A percentile compares a stretch with the other conserved stretches of the same genome.
Conservation (phyloP, 495 filamentous ascomycete species). For the Thozetella sp. region DNA sequence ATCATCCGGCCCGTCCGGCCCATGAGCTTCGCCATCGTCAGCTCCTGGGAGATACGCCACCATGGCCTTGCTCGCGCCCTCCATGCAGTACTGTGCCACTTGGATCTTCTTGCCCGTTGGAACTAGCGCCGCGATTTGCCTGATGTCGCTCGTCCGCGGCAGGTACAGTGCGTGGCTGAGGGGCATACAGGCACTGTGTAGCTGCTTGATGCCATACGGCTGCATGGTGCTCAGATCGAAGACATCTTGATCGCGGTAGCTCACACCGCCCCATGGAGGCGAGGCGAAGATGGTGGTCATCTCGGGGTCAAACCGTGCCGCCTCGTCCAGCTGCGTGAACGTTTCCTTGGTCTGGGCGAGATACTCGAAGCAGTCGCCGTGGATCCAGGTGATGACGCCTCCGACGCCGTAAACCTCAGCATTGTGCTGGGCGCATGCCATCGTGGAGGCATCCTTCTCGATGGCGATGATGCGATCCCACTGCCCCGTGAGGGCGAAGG, state of each 20-base stretch:
- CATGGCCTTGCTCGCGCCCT: constrained; percentile 82
- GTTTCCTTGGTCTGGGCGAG: constrained; percentile 27
- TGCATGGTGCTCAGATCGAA: constrained; percentile 88
- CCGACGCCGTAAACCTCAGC: constrained; percentile 83
- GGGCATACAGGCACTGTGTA: constrained; percentile 60
- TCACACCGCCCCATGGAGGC: constrained; percentile 93
- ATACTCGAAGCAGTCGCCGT: constrained; percentile 76
- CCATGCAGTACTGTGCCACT: constrained; percentile 89
- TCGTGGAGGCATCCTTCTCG: constrained; percentile 74
- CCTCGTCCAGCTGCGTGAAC: constrained; percentile 28
- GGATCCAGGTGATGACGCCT: constrained; percentile 75
- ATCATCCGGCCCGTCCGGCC: neutral
- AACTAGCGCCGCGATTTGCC: constrained; percentile 72
- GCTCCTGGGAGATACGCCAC: constrained; percentile 50
- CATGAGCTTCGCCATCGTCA: neutral
- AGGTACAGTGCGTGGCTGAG: constrained; percentile 72
- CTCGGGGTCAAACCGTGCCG: constrained; percentile 26
- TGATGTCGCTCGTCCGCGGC: constrained; percentile 85
- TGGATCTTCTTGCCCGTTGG: constrained; percentile 49
- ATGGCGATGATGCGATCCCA: constrained; percentile 87
- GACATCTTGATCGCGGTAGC: constrained; percentile 73
- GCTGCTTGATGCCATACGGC: constrained; percentile 71
- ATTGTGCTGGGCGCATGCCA: constrained; percentile 91
- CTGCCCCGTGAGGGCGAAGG: constrained; percentile 75
- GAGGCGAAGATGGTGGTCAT: constrained; percentile 79